phyloP scores from a whole-genome alignment of 140 eudicot species.

The Flaveria floridana region DNA sequence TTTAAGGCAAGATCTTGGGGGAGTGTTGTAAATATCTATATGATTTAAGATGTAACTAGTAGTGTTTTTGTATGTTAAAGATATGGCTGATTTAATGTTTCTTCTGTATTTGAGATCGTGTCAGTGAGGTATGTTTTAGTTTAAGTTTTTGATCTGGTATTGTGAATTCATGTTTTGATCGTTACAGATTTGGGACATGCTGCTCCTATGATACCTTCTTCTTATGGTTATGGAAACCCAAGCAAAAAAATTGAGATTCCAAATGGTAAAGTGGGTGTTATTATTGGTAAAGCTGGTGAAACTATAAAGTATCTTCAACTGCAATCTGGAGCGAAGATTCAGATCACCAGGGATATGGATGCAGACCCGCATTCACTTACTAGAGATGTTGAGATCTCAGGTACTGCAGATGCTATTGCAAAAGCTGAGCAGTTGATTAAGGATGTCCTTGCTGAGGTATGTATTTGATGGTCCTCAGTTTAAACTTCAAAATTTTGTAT shows the following conservation, averaged over 20 bases:
- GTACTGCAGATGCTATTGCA: conserved; percentile 72
- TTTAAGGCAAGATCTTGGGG: neutral
- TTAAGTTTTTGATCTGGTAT: neutral
- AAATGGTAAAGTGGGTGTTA: conserved; percentile 89
- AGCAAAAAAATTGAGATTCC: conserved; percentile 83
- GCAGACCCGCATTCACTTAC: conserved; percentile 69
- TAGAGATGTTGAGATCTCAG: conserved; percentile 81
- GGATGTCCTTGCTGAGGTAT: conserved; percentile 83
- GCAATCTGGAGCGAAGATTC: conserved; percentile 96
- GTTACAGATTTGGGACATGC: conserved; percentile 45
- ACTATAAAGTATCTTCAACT: conserved; percentile 81
- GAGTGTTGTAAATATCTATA: neutral
- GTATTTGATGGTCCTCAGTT: neutral
- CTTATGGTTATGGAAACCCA: conserved; percentile 66
- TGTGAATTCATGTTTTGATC: neutral
- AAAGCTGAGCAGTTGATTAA: conserved; percentile 80
- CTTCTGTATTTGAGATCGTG: neutral
- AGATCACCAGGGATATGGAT: conserved; percentile 76
- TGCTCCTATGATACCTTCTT: conserved; percentile 43
- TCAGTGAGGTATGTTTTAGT: neutral
- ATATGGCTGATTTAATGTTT: neutral
- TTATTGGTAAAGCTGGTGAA: conserved; percentile 92
- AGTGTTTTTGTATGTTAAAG: neutral
- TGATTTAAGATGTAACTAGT: neutral
- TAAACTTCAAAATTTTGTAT: neutral